Base-by-base conservation (phyloP, 208 protist genomes). In the Phytomonas sp. region DNA sequence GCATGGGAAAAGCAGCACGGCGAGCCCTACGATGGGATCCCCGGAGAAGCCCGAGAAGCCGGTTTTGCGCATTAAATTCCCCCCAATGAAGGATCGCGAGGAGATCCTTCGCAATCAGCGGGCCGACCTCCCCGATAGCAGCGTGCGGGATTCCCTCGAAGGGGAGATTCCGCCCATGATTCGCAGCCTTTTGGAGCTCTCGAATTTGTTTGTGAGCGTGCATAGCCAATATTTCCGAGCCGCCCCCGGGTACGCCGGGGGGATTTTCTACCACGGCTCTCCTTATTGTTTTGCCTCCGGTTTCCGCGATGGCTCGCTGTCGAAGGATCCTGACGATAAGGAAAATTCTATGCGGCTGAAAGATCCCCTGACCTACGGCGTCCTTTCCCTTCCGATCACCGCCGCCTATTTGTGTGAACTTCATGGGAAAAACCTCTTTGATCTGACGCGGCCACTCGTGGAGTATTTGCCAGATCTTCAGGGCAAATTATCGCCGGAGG, bases 281-380 rank as follows among this genome's bases (percentile, higher is more conserved):
- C 87, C 87, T 0, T 94, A 83, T 69, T 94, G 89, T 75, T 93
- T 92, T 67, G 78, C 89, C 10, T 86, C 83, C 68, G 89, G 89
- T 19, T 93, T 87, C 75, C 84, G 89, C 31, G 87, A 94, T 73
- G 73, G 83, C 3, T 78, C 66, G 23, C 84, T 85, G 1, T 82
- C 85, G 12, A 73, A 78, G 29, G 86, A 93, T 33, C 78, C 82
- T 72, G 86, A 94, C n/a, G 89, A 94, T 72, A 92, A 92, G 70
- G 86, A 85, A 11, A 93, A 94, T 75, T 81, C 88, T 76, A 80
- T 94, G 82, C 80, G 82, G 37, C 77, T 94, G 33, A 89, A 88
- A 67, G 89, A 94, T 72, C 86, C 89, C 29, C 79, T 94, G 26
- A 74, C 83, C 16, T 92, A 91, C 75, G 84, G 86, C 62, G 71